Evolutionary conservation across 2,329 filamentous ascomycete species (phyloP).

Genomic region (Colletotrichum lentis): DNA sequence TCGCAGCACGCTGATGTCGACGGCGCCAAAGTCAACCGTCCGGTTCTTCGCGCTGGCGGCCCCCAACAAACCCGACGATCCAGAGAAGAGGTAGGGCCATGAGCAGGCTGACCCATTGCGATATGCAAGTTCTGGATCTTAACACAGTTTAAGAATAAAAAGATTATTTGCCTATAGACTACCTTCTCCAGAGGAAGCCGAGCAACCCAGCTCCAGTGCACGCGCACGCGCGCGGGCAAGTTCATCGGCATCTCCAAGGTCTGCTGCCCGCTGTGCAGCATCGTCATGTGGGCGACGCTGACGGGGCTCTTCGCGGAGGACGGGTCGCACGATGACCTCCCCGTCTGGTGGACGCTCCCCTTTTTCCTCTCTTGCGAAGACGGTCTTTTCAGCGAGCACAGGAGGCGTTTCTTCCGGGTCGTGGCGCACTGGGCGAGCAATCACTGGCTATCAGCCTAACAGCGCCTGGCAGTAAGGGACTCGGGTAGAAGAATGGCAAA

Average conservation of each 20-base stretch:
- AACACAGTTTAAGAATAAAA: no score
- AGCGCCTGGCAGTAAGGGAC: no score
- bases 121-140: background rate
- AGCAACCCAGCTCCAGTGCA: background rate
- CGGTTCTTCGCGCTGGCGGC: background rate
- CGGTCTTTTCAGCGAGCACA: background rate
- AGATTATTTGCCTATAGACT: no score
- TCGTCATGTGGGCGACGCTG: background rate
- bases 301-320: background rate
- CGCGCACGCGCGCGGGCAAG: background rate
- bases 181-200: no score
- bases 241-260: background rate
- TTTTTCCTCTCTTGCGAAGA: background rate
- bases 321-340: background rate
- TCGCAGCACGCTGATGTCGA: background rate
- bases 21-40: background rate
- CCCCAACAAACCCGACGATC: background rate
- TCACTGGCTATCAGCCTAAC: background rate
- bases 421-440: background rate
- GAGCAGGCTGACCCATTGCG: background rate
- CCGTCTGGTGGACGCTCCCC: background rate
- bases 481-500: no score
- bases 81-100: no score
- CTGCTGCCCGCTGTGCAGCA: background rate
- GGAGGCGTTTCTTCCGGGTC: background rate